Base-by-base conservation (phyloP, 2,329 filamentous ascomycete genomes). In the Fusarium falciforme region DNA sequence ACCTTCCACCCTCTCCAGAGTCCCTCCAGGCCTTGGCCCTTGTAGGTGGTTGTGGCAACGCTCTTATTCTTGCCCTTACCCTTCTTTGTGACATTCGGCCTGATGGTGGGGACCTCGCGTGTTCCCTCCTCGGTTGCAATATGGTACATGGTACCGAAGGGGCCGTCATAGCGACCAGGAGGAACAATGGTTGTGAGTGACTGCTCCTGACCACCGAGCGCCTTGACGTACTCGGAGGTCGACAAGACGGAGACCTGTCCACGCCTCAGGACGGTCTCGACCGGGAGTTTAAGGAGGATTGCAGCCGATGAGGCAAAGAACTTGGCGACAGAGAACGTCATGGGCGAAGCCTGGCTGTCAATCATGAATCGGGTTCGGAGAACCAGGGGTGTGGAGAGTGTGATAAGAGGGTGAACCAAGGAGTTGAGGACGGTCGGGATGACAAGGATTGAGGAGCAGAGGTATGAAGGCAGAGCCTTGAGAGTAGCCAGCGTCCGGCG, bases 251-350 rank as follows among this genome's bases (percentile, higher is more conserved):
- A 87, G 68, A 96, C 92, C 82, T 99, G 96, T 6, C 94, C 96
- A 68, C 96, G 91, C 57, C 96, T 92, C 9, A 98, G 88, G 17
- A 98, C 93, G 1, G 96, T 98, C 83, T 99, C 96, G 6, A 98
- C 87, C 0, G 96, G 96, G 14, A 98, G 90, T 79, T 96, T 95
- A 75, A 98, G 83, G 77, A 96, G 93, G 35, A 98, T 89, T 58
- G 97, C 95, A 3, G 91, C 87, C 1, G 92, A 91, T 3, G 94
- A 95, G 16, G 94, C 91, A 75, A 94, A 87, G 83, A 98, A 98
- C 62, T 94, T 94, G 79, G 91, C 91, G 54, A 98, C 81, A 22
- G 93, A 94, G 86, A 97, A 98, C 16, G 93, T 89, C 49, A 91
- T 91, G 0, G 96, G 95, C 7, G 94, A 94, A 33, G 93, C 85